These are phyloP conservation scores for Malus hybrid DNA, from an alignment of 331 rosid genomes.

Conservation along the genomic window DNA sequence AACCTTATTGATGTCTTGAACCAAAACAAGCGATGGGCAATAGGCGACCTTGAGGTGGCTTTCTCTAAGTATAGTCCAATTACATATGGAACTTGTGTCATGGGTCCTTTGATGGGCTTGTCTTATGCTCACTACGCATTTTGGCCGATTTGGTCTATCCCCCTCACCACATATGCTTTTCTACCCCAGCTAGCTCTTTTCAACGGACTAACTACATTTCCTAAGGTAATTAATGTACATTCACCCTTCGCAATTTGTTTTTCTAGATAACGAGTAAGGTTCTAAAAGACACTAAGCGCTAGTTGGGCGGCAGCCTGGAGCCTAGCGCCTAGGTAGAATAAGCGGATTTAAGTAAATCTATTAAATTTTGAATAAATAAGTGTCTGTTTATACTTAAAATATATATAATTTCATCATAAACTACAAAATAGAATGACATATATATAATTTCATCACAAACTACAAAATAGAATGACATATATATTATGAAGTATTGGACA, in stretches of 20 bases:
- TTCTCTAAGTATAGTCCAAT: slow-evolving; percentile 17
- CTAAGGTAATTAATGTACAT: slow-evolving; percentile 14
- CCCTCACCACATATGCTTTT: slow-evolving; percentile 23
- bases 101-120: slow-evolving; percentile 33
- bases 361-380: too few relatives aligned
- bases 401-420: too few relatives aligned
- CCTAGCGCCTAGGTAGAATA: too few relatives aligned
- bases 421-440: too few relatives aligned
- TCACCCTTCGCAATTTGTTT: background rate
- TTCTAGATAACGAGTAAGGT: too few relatives aligned
- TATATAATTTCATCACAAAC: too few relatives aligned
- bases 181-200: slow-evolving; percentile 32
- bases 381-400: too few relatives aligned
- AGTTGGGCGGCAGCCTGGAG: accelerated
- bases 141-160: slow-evolving; percentile 31
- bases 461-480: too few relatives aligned
- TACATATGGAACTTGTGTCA: slow-evolving; percentile 6
- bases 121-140: slow-evolving; percentile 22
- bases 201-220: slow-evolving; percentile 28
- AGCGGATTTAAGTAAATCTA: too few relatives aligned
- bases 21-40: slow-evolving; percentile 31
- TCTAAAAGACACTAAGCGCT: too few relatives aligned
- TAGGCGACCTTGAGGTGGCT: slow-evolving; percentile 26
- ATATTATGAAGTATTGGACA: too few relatives aligned
- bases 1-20: slow-evolving; percentile 23